These are phyloP conservation scores for Pseudogymnoascus sp. DNA, from an alignment of 2,329 filamentous ascomycete species.

Conservation along the genomic window DNA sequence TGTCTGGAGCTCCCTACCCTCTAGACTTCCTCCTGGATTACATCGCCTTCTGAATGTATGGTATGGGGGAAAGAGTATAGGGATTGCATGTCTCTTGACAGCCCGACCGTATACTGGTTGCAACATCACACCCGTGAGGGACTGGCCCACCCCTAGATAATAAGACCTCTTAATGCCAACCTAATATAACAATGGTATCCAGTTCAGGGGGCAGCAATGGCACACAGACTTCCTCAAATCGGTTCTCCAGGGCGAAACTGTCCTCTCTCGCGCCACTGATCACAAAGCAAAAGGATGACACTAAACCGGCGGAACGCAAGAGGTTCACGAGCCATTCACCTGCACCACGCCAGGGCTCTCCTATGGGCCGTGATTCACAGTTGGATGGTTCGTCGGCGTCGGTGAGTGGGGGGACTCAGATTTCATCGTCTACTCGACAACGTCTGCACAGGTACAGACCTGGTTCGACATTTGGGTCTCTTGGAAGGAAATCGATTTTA, in stretches of 20 bases:
- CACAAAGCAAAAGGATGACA: neutral
- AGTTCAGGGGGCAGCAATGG: constrained; percentile 4
- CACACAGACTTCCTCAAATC: neutral
- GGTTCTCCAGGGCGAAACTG: constrained; percentile 1
- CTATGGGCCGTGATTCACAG: constrained; percentile 6
- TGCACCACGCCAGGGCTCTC: neutral
- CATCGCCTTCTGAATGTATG: neutral
- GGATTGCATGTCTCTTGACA: constrained; percentile 3
- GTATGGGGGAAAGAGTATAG: neutral
- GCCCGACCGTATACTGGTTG: neutral
- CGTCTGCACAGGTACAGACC: constrained; percentile 26
- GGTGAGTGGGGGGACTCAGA: neutral
- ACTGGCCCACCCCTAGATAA: neutral
- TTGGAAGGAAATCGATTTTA: constrained; percentile 27
- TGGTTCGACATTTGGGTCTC: constrained; percentile 28
- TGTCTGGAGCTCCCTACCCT: neutral
- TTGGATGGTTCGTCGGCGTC: neutral
- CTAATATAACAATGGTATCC: constrained; percentile 9
- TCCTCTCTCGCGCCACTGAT: neutral
- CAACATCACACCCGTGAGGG: constrained; percentile 5
- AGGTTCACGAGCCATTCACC: neutral
- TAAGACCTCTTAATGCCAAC: constrained; percentile 5
- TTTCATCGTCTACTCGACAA: neutral
- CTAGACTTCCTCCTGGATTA: neutral
- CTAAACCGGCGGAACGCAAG: neutral